Conservation (phyloP, 306 rosid genomes). For the Cicer bijugum region DNA sequence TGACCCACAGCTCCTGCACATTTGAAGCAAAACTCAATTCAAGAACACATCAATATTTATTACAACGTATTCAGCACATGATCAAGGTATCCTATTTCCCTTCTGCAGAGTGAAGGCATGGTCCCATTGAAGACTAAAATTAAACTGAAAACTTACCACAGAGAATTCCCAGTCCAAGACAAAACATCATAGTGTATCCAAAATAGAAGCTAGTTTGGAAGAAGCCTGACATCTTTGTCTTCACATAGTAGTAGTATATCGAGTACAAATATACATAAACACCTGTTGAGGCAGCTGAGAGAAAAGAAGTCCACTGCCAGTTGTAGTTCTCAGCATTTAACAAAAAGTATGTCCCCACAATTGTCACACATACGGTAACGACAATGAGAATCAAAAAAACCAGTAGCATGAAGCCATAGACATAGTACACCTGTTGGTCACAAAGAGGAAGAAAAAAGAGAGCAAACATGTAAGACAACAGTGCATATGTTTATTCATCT, state of each 20-base stretch:
- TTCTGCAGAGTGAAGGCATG: background rate
- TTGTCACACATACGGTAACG: slow-evolving; percentile 96
- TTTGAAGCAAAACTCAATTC: slow-evolving; percentile 33
- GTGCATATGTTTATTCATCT: slow-evolving; percentile 8
- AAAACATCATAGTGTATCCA: slow-evolving; percentile 98
- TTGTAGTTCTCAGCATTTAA: slow-evolving; percentile 99
- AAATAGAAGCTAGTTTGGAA: slow-evolving; percentile 99
- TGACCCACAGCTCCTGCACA: slow-evolving; percentile 94
- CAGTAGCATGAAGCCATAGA: slow-evolving; percentile 97
- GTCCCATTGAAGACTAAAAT: slow-evolving; percentile 5
- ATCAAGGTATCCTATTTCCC: slow-evolving; percentile 16
- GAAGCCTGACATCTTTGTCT: slow-evolving; percentile 99
- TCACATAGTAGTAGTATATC: slow-evolving; percentile 88
- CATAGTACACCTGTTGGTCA: slow-evolving; percentile 91
- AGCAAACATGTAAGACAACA: slow-evolving; percentile 38
- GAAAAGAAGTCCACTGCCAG: slow-evolving; percentile 99
- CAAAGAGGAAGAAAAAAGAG: slow-evolving; percentile 42
- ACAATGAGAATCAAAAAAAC: slow-evolving; percentile 90
- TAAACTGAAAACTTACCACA: slow-evolving; percentile 72
- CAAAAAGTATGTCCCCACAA: slow-evolving; percentile 96
- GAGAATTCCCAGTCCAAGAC: slow-evolving; percentile 96
- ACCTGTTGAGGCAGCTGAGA: slow-evolving; percentile 98
- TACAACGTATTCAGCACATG: background rate
- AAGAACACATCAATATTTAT: background rate
- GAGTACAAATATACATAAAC: slow-evolving; percentile 94